phyloP scores from a whole-genome alignment of 2,329 filamentous ascomycete genomes.

The Xylariaceae sp. region DNA sequence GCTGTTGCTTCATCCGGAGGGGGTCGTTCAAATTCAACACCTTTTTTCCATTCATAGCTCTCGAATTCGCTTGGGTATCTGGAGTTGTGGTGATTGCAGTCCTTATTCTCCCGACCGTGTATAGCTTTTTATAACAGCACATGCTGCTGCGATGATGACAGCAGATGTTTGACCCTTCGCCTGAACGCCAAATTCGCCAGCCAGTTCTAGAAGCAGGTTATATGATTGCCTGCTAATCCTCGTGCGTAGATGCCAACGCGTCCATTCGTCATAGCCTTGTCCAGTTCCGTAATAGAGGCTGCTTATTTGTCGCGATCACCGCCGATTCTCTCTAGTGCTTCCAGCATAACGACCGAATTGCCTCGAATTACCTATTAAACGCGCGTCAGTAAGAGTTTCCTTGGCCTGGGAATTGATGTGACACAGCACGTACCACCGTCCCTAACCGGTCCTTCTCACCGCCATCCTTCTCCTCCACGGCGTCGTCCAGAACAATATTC shows the following conservation, averaged over 20 bases:
- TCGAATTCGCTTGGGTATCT: conserved; percentile 6
- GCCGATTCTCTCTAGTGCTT: conserved; percentile 75
- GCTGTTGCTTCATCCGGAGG: conserved; percentile 5
- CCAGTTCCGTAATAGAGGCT: conserved; percentile 6
- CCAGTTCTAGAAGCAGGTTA: conserved; percentile 16
- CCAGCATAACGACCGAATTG: conserved; percentile 98
- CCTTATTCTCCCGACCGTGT: conserved; percentile 7
- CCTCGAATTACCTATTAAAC: conserved; percentile 81
- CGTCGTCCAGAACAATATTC: conserved; percentile 97
- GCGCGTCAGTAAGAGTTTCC: conserved; percentile 35
- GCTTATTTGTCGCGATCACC: conserved; percentile 55
- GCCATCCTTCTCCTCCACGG: conserved; percentile 90
- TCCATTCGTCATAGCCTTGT: conserved; percentile 17
- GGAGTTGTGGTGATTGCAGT: not conserved
- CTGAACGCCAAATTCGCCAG: conserved; percentile 28
- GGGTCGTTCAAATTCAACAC: conserved; percentile 4
- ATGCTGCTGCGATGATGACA: conserved; percentile 1
- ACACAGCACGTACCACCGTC: conserved; percentile 77
- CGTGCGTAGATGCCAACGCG: conserved; percentile 30
- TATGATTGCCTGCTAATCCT: conserved; percentile 8
- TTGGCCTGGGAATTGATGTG: not conserved
- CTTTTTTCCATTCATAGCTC: conserved; percentile 11
- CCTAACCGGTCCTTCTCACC: conserved; percentile 90
- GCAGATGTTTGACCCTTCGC: conserved; percentile 21
- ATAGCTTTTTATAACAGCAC: not conserved